Evolutionary conservation across 768 basidiomycete species (phyloP), one percentile per base, ranked within the genome.

Genomic region (Lentinula lateritia): DNA sequence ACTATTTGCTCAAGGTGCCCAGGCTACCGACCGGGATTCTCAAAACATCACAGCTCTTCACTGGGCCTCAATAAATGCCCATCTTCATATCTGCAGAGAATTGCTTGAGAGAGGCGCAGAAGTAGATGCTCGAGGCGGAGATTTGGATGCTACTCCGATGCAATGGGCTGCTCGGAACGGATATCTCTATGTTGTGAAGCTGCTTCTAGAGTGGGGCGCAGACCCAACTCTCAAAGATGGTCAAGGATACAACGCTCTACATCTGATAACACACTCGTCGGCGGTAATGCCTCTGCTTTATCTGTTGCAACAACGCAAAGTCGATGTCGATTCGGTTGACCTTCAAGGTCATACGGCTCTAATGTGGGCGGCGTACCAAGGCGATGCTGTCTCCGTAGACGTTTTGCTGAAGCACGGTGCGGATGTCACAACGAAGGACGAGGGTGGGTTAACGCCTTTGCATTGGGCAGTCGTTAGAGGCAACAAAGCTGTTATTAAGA

Each of bases 361-460:
- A 54, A 97, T 98, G 93, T 99, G 97, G 97, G 97, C 97, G 5
- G 93, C 94, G 8, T 99, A 98, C 73, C 97, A 99, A 72, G 97
- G 97, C 50, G 97, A 99, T 69, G 95, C 94, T 1, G 83, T 98
- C 38, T 93, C 92, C 2, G 95, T 98, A 5, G 95, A 98, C 64
- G 73, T 98, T 50, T 75, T 99, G 45, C 80, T 99, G 56, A 84
- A 87, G 60, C 92, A 95, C 66, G 93, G 93, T 2, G 95, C 97
- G 1, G 90, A 86, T 61, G 80, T 88, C 0, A 86, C 86, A 62
- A 73, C 88, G 12, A 82, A 83, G 39, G 97, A 98, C 70, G 87
- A 92, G 67, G 75, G 83, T 0, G 95, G 94, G 0, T 81, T 99
- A 56, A 82, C 93, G 1, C 92, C 96, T 1, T 78, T 99, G 39